Conservation (phyloP, 1,284 basidiomycete genomes). For the Cutaneotrichosporon daszewskae region DNA sequence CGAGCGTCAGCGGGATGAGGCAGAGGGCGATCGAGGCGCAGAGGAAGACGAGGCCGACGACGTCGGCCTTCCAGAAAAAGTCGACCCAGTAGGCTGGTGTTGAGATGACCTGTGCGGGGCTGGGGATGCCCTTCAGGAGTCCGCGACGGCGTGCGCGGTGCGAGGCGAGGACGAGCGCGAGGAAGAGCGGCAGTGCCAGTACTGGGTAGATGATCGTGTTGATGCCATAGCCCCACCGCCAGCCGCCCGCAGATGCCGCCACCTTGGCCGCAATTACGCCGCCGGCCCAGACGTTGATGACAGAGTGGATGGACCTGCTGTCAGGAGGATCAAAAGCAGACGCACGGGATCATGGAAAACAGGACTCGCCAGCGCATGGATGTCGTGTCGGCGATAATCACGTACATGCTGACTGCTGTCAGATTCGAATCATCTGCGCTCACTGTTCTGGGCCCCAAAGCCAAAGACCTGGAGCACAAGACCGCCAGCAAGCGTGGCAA, state of each 20-base stretch:
- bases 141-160: constrained; percentile 32
- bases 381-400: constrained; percentile 59
- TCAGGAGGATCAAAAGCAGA: constrained; percentile 56
- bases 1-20: constrained; percentile 46
- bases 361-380: constrained; percentile 68
- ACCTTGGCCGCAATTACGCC: constrained; percentile 46
- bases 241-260: background rate
- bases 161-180: constrained; percentile 41
- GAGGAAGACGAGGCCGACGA: constrained; percentile 44
- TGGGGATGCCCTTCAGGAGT: constrained; percentile 26
- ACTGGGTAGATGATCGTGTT: constrained; percentile 20
- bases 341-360: constrained; percentile 47
- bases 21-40: constrained; percentile 18
- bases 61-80: constrained; percentile 46
- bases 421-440: constrained; percentile 4
- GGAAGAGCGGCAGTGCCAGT: constrained; percentile 22
- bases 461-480: constrained; percentile 36
- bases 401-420: constrained; percentile 9
- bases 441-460: constrained; percentile 18
- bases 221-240: constrained; percentile 57
- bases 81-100: constrained; percentile 11
- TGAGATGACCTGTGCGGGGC: constrained; percentile 20
- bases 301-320: constrained; percentile 55
- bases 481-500: constrained; percentile 32
- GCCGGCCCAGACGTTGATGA: constrained; percentile 39